phyloP scores from a whole-genome alignment of 2,329 filamentous ascomycete species.

The Sordariomycetes sp. region DNA sequence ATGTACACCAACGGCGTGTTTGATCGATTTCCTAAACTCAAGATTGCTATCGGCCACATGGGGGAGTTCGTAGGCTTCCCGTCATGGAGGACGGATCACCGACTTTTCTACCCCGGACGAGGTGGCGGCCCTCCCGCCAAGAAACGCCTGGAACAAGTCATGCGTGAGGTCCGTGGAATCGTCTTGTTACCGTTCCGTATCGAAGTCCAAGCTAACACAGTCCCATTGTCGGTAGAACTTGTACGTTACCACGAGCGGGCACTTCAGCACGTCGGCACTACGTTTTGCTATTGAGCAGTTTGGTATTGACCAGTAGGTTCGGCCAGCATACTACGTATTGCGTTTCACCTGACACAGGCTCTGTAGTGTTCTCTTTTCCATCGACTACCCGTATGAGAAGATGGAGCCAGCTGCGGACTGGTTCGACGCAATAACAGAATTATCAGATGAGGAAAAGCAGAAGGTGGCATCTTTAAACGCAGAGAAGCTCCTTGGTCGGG shows the following conservation, averaged over 20 bases:
- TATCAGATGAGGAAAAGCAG: background rate
- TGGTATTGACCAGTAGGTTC: background rate
- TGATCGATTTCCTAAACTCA: constrained; percentile 22
- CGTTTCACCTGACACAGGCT: too few species aligned
- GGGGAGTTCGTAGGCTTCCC: constrained; percentile 16
- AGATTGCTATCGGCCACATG: constrained; percentile 28
- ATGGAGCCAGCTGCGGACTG: background rate
- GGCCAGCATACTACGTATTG: too few species aligned
- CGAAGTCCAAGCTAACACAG: background rate
- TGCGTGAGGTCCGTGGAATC: background rate
- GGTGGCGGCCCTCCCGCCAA: background rate
- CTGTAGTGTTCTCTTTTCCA: background rate
- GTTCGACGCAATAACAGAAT: background rate
- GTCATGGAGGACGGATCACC: background rate
- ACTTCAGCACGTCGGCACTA: background rate
- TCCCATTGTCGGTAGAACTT: background rate
- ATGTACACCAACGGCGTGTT: constrained; percentile 23
- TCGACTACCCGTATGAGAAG: background rate
- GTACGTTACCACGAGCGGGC: background rate
- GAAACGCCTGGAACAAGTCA: background rate
- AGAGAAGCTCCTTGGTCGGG: background rate
- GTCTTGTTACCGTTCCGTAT: background rate
- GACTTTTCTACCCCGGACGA: background rate
- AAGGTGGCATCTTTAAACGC: background rate
- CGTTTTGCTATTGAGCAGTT: background rate